phyloP scores from a whole-genome alignment of 768 basidiomycete genomes.

The Boletus tomentosulus region DNA sequence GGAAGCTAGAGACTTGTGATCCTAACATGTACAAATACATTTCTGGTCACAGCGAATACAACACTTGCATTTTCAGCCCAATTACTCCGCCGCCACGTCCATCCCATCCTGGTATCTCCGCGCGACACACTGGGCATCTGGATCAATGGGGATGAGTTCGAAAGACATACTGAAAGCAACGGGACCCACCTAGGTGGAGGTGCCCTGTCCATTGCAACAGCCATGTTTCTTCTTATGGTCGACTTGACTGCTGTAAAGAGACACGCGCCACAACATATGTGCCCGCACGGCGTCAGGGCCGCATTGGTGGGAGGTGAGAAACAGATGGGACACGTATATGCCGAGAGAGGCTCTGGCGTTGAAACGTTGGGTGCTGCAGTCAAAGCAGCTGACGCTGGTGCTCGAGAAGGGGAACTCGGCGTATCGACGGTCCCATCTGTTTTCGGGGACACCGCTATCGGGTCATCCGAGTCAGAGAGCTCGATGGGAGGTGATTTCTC shows the following conservation, averaged over 20 bases:
- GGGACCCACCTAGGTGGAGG: constrained; percentile 38
- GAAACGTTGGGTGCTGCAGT: not conserved
- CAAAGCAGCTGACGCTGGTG: not conserved
- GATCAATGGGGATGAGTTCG: not conserved
- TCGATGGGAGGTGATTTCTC: not conserved
- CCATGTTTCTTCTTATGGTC: constrained; percentile 47
- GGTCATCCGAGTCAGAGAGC: constrained; percentile 2
- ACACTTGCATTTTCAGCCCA: constrained; percentile 44
- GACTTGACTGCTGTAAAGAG: constrained; percentile 70
- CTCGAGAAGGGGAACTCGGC: not conserved
- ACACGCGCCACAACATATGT: constrained; percentile 73
- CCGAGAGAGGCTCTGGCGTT: constrained; percentile 38
- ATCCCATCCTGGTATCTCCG: constrained; percentile 64
- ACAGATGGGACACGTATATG: constrained; percentile 79
- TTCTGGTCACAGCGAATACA: constrained; percentile 24
- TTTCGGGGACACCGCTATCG: not conserved
- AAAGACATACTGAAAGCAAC: not conserved
- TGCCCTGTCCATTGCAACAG: constrained; percentile 28
- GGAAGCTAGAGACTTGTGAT: constrained; percentile 9
- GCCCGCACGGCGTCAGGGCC: constrained; percentile 76
- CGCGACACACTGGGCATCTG: constrained; percentile 71
- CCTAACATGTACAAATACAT: constrained; percentile 21
- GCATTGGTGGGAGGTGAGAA: constrained; percentile 73
- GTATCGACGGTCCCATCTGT: not conserved
- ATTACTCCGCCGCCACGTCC: constrained; percentile 66